Evolutionary conservation across 352 stramenopile species (phyloP).

Genomic region (Peronospora destructor): DNA sequence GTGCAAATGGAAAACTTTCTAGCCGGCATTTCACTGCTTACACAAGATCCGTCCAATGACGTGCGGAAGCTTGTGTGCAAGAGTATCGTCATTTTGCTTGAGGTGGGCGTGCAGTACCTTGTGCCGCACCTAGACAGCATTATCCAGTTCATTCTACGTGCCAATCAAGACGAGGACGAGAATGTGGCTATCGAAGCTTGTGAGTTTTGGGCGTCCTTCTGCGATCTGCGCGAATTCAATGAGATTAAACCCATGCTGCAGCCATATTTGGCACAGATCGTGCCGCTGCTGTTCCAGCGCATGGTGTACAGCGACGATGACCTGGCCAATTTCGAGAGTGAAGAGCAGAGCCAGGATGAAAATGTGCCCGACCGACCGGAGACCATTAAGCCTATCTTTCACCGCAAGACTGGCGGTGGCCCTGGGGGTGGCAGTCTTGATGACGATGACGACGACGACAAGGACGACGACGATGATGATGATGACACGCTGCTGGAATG

Average conservation of each 20-base stretch:
- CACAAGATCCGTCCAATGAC: slow-evolving; percentile 72
- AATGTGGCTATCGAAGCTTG: slow-evolving; percentile 84
- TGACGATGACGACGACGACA: slow-evolving; percentile 84
- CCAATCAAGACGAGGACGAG: slow-evolving; percentile 82
- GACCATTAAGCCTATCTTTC: slow-evolving; percentile 87
- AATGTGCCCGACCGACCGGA: slow-evolving; percentile 87
- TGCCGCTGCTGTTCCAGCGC: slow-evolving; percentile 89
- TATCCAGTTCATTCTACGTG: slow-evolving; percentile 88
- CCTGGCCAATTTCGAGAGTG: slow-evolving; percentile 83
- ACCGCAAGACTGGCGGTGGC: slow-evolving; percentile 42
- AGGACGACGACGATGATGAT: slow-evolving; percentile 87
- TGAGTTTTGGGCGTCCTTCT: slow-evolving; percentile 89
- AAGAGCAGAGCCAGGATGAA: slow-evolving; percentile 84
- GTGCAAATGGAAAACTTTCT: slow-evolving; percentile 88
- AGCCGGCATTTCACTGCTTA: slow-evolving; percentile 83
- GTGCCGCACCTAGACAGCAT: slow-evolving; percentile 85
- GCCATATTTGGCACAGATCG: slow-evolving; percentile 83
- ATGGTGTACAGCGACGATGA: slow-evolving; percentile 96
- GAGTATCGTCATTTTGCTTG: slow-evolving; percentile 86
- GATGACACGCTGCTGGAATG: slow-evolving; percentile 93
- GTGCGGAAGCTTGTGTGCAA: slow-evolving; percentile 87
- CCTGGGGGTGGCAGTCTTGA: slow-evolving; percentile 19
- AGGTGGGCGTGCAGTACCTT: slow-evolving; percentile 87
- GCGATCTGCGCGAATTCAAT: slow-evolving; percentile 83
- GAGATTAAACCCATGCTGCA: slow-evolving; percentile 88